Evolutionary conservation across 2,329 filamentous ascomycete genomes (phyloP), one percentile per base, ranked within the genome.

Genomic region (Colletotrichum magnum): DNA sequence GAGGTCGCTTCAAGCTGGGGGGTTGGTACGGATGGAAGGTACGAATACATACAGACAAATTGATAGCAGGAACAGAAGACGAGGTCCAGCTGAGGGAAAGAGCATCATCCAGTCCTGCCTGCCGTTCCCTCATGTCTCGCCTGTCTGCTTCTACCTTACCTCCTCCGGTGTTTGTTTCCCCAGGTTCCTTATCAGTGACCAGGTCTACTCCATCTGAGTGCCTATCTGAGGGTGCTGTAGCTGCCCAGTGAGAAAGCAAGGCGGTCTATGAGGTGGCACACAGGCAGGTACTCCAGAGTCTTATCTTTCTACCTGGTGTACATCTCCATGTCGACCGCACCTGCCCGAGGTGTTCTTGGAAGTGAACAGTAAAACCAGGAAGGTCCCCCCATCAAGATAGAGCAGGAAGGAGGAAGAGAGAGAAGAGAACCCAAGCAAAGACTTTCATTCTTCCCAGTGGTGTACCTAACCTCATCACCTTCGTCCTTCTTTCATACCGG

Each of bases 101-200:
- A 36, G 32, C 32, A 36, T 36, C 32, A 36, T 36, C 32, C 32
- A 36, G 32, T 36, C 32, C 3, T 36, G n/a, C 10, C 47, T 21
- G 47, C 21, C 47, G n/a, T 50, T 16, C 45, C 47, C 47, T 50
- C 41, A 6, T 50, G n/a, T 24, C 47, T 50, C 18, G 16, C 45
- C 16, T 47, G 45, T 50, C 48, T 52, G 43, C 18, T 61, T 48
- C 39, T 52, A 45, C 43, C 41, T 10, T 58, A 12, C 18, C 41
- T n/a, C 58, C 32, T 61, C 58, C 52, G 18, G 32, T 36, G 32
- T 9, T 51, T 21, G 21, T 28, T 61, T 61, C 58, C 58, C 58
- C 58, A 52, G 48, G 47, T 52, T 61, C 26, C 58, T 61, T 61
- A 61, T 61, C 58, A 61, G 58, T 48, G 43, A 28, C 50, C 32